Base-by-base conservation (phyloP, 2,329 filamentous ascomycete genomes). In the Acephala macrosclerotiorum region DNA sequence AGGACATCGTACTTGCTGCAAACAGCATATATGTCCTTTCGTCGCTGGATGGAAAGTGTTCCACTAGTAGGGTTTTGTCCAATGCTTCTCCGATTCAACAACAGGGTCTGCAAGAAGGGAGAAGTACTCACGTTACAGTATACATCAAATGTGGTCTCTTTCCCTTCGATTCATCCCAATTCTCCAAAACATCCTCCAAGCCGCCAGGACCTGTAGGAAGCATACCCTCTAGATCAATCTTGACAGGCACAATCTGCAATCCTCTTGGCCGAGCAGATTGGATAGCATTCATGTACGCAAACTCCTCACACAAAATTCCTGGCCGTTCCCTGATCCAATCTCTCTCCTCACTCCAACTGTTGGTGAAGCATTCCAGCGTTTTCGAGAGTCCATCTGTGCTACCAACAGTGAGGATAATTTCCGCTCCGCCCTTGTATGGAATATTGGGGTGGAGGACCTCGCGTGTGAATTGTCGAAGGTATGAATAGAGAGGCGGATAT, bases 11-110 rank as follows among this genome's bases (percentile, higher is more conserved):
- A 97, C 76, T 90, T 87, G 76, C 89, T 89, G 79, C 92, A 96
- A 16, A 97, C 77, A 20, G 85, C 87, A 76, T 97, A 97, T 33
- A 97, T 85, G 60, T 94, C 89, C 73, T 87, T 91, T 63, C 92
- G 87, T 47, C 95, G 88, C 73, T 90, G 80, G 11, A 96, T 77
- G 2, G 91, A 89, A 1, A 96, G 82, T 2, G 92, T 88, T 36
- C 91, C 89, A 35, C 91, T 90, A 0, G 93, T 96, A 1, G 94
- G 94, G 76, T 97, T 97, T 74, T 97, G 94, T 33, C 94, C 94
- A 80, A 93, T 91, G n/a, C 89, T 91, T 55, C 12, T 33, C 8
- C 14, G 8, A 36, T 57, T 75, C 22, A 76, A 69, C 58, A 65
- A 53, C 20, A 9, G 58, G 4, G 4, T 25, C 47, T 18, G 38